Percentiles rank a stretch among this genome's conserved stretches.
Conservation (phyloP, 176 grass and related monocot genomes). For the Puya raimondii region DNA sequence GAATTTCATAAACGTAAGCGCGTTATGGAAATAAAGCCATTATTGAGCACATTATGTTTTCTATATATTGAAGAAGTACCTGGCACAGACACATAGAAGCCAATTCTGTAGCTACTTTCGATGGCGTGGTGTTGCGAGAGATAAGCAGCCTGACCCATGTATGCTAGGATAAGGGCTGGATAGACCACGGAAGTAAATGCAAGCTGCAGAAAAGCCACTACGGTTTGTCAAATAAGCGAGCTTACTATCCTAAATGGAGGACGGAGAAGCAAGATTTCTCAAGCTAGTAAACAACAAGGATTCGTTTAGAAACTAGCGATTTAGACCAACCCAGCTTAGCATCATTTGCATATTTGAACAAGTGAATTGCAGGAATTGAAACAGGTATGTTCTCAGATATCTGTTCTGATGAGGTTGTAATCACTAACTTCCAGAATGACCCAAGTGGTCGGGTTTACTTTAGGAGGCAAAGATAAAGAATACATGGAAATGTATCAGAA, state of each 20-base stretch:
- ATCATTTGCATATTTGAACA: not conserved
- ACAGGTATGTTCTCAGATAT: no score
- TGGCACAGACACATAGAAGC: constrained; percentile 95
- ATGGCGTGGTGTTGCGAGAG: constrained; percentile 78
- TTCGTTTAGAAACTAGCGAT: not conserved
- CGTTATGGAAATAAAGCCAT: not conserved
- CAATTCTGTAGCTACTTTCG: constrained; percentile 52
- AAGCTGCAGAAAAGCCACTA: constrained; percentile 41
- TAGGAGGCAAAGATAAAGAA: no score
- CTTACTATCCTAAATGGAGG: not conserved
- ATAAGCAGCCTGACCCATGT: constrained; percentile 97
- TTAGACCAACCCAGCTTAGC: not conserved
- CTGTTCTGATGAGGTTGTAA: no score
- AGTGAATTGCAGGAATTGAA: not conserved
- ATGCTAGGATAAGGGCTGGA: constrained; percentile 77
- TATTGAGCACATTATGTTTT: no score
- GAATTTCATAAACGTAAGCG: constrained; percentile 15
- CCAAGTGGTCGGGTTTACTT: no score
- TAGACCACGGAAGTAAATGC: constrained; percentile 81
- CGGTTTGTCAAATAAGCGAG: not conserved
- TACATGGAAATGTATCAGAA: no score
- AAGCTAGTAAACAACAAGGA: not conserved
- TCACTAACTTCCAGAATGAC: no score
- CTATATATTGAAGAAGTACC: constrained; percentile 28
- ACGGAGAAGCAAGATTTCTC: not conserved